phyloP scores from a whole-genome alignment of 768 basidiomycete genomes.

The Tricholoma bakamatsutake region DNA sequence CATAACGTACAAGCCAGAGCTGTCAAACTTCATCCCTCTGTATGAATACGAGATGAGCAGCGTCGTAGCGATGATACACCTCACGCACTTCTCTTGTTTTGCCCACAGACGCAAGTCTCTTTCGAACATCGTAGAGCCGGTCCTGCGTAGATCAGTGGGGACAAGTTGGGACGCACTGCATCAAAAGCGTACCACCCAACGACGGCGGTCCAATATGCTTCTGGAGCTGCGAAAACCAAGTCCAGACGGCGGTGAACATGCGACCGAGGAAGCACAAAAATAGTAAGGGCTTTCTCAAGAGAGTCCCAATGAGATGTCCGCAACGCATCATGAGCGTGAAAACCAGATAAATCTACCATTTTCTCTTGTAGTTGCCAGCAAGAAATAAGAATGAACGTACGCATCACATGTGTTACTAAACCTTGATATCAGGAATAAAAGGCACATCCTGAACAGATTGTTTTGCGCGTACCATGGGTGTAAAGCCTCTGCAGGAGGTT shows the following conservation, averaged over 20 bases:
- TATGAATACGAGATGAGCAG: background rate
- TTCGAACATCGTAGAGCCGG: slow-evolving; percentile 87
- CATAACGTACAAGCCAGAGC: slow-evolving; percentile 66
- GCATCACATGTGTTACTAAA: slow-evolving; percentile 78
- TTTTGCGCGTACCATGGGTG: slow-evolving; percentile 39
- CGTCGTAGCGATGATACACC: background rate
- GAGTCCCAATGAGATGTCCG: slow-evolving; percentile 67
- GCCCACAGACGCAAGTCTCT: slow-evolving; percentile 76
- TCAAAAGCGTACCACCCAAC: slow-evolving; percentile 70
- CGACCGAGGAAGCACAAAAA: slow-evolving; percentile 59
- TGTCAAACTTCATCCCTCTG: slow-evolving; percentile 82
- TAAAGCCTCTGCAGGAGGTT: slow-evolving; percentile 54
- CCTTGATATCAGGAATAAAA: slow-evolving; percentile 30
- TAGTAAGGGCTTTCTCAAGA: slow-evolving; percentile 79
- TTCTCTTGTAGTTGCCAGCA: background rate
- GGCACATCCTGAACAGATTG: background rate
- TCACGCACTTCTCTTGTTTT: slow-evolving; percentile 50
- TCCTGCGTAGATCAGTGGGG: slow-evolving; percentile 37
- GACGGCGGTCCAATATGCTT: slow-evolving; percentile 83
- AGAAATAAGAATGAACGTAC: slow-evolving; percentile 38
- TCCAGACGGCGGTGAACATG: slow-evolving; percentile 69
- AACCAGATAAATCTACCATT: slow-evolving; percentile 50
- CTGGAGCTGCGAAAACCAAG: slow-evolving; percentile 72
- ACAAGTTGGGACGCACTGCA: background rate
- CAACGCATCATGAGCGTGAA: slow-evolving; percentile 49